Evolutionary conservation across 352 stramenopile species (phyloP), one percentile per base, ranked within the genome.

Genomic region (Pythium guiyangense): DNA sequence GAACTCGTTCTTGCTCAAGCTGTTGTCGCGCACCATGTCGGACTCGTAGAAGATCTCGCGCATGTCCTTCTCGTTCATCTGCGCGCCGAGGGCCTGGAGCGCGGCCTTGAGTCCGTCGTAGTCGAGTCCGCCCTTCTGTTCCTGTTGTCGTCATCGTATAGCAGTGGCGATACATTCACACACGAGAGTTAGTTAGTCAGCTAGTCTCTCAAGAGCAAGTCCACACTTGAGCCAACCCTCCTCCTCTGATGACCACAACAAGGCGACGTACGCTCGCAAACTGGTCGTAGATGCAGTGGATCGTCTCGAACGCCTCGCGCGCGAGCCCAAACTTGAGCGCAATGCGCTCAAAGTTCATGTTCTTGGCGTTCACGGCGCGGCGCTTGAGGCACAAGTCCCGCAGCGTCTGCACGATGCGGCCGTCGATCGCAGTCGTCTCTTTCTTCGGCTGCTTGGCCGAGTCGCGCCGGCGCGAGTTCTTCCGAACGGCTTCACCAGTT

Each of bases 21-120:
- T 77, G 56, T 92, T 90, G 70, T 96, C 84, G 42, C 84, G 79
- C 60, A 90, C 83, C 73, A 96, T 88, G 69, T 96, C 85, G n/a
- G 84, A 90, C 66, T 94, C 85, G 62, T 92, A 89, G 59, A 94
- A 94, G 58, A 94, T 86, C 51, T 92, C 80, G 8, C 68, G 64
- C 69, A 92, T 73, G 45, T 88, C 81, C 3, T 69, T 63, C 53
- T 89, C 76, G 29, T 87, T 72, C 64, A 90, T 90, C 12, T 83
- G 65, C 18, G 79, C 78, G 0, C 83, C 83, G 12, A 93, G 59
- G 15, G 68, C 63, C 20, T 74, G 68, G 9, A 94, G 59, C 3
- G 70, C 77, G 8, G 67, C 66, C 52, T 86, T 89, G 42, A 93
- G 74, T 1, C 79, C 79, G 29, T 86, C 73, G 60, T 84, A 88